phyloP scores from a whole-genome alignment of 495 filamentous ascomycete species.

The Tuber borchii region DNA sequence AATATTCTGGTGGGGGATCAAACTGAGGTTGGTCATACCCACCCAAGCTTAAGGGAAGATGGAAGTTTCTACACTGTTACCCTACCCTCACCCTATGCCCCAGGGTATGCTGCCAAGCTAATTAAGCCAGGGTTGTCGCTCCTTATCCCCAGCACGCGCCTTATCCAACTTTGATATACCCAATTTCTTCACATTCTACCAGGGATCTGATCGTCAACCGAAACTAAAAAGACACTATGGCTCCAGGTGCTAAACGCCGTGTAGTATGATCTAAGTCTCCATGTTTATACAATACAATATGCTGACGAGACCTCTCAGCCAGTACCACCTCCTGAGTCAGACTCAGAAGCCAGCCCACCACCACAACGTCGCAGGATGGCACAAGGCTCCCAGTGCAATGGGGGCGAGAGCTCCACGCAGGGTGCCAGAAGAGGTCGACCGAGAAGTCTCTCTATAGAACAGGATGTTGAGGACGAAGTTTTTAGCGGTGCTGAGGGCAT shows the following conservation, averaged over 20 bases:
- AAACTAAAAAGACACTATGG: not conserved
- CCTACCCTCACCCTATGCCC: not conserved
- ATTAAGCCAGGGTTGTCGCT: not conserved
- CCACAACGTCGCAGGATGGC: slow-evolving; percentile 28
- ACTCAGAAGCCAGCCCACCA: slow-evolving; percentile 21
- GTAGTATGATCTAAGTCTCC: not conserved
- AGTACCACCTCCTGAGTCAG: not conserved
- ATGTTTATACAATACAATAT: not conserved
- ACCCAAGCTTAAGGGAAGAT: not conserved
- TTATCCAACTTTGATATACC: not conserved
- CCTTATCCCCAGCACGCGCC: not conserved
- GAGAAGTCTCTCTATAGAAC: slow-evolving; percentile 17
- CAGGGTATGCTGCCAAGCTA: not conserved
- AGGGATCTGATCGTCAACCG: not conserved
- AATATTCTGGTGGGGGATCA: not conserved
- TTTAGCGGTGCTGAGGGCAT: slow-evolving; percentile 17
- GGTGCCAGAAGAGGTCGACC: slow-evolving; percentile 9
- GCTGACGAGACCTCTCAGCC: not conserved
- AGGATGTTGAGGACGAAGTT: slow-evolving; percentile 11
- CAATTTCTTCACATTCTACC: not conserved
- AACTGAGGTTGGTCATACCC: not conserved
- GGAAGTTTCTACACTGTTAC: not conserved
- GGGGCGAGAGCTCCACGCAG: slow-evolving; percentile 28
- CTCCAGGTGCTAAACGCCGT: not conserved
- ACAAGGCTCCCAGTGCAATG: slow-evolving; percentile 10